A percentile compares a stretch with the other conserved stretches of the same genome.
These are phyloP conservation scores for Pseudopithomyces maydicus DNA, from an alignment of 2,329 filamentous ascomycete genomes.

Conservation along the genomic window DNA sequence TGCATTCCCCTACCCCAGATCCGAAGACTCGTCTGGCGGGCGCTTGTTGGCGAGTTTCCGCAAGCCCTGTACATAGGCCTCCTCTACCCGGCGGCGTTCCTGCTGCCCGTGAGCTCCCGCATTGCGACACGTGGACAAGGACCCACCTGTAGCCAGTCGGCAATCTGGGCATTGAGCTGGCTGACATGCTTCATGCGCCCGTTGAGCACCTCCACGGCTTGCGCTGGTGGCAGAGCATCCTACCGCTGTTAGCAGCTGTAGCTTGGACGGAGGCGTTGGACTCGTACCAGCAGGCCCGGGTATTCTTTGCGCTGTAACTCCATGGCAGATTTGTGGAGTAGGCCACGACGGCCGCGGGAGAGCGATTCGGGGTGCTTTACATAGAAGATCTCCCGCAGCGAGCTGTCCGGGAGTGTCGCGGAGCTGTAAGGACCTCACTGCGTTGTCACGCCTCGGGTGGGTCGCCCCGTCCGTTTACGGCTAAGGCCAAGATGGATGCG, in stretches of 20 bases:
- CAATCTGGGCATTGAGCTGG: slow-evolving; percentile 86
- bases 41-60: slow-evolving; percentile 78
- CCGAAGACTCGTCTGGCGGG: slow-evolving; percentile 74
- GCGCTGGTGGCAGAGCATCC: slow-evolving; percentile 79
- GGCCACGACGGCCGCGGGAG: slow-evolving; percentile 34
- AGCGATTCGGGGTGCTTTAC: slow-evolving; percentile 28
- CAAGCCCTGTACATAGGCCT: slow-evolving; percentile 81
- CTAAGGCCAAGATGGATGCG: slow-evolving; percentile 21
- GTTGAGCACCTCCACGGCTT: slow-evolving; percentile 80
- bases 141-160: slow-evolving; percentile 94
- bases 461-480: slow-evolving; percentile 23
- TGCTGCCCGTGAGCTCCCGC: slow-evolving; percentile 50
- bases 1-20: slow-evolving; percentile 75
- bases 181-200: slow-evolving; percentile 87
- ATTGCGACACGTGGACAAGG: slow-evolving; percentile 5
- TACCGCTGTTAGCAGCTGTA: slow-evolving; percentile 50
- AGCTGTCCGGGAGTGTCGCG: slow-evolving; percentile 34
- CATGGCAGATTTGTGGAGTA: slow-evolving; percentile 37
- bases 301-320: slow-evolving; percentile 87
- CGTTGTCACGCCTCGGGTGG: slow-evolving; percentile 36
- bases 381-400: slow-evolving; percentile 30
- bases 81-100: slow-evolving; percentile 93
- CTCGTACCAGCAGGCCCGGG: slow-evolving; percentile 86
- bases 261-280: slow-evolving; percentile 19
- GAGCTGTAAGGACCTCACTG: slow-evolving; percentile 32